phyloP scores from a whole-genome alignment of 148 eudicot genomes.

The Rhododendron vialii region DNA sequence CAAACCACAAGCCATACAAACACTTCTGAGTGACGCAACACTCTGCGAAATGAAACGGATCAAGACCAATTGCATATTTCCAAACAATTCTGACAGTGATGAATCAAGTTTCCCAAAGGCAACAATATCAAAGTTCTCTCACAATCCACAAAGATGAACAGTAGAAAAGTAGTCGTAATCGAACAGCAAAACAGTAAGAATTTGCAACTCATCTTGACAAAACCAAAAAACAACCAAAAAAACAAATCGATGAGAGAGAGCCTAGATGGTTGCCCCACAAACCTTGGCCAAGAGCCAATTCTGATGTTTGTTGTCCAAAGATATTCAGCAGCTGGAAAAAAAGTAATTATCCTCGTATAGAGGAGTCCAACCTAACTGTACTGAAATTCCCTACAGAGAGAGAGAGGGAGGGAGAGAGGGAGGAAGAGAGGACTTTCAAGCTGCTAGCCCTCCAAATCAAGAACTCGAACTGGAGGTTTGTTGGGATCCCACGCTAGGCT shows the following conservation, averaged over 20 bases:
- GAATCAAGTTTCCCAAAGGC: background rate
- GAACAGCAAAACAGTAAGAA: background rate
- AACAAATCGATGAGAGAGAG: background rate
- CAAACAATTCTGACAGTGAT: background rate
- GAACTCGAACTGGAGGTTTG: background rate
- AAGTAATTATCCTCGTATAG: background rate
- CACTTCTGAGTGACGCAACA: background rate
- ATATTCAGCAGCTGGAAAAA: background rate
- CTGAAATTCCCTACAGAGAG: background rate
- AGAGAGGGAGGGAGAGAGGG: background rate
- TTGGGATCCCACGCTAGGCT: background rate
- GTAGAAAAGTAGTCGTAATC: background rate
- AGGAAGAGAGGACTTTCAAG: background rate
- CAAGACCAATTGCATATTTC: background rate
- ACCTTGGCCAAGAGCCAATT: background rate
- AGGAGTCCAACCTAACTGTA: conserved; percentile 5
- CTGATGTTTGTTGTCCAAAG: background rate
- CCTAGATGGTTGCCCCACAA: background rate
- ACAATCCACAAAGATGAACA: background rate
- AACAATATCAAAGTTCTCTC: background rate
- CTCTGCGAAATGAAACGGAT: background rate
- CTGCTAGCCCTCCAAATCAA: background rate
- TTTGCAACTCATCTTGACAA: background rate
- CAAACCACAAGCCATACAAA: background rate
- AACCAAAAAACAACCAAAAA: background rate